phyloP scores from a whole-genome alignment of 768 basidiomycete genomes.

The Trametes maxima region DNA sequence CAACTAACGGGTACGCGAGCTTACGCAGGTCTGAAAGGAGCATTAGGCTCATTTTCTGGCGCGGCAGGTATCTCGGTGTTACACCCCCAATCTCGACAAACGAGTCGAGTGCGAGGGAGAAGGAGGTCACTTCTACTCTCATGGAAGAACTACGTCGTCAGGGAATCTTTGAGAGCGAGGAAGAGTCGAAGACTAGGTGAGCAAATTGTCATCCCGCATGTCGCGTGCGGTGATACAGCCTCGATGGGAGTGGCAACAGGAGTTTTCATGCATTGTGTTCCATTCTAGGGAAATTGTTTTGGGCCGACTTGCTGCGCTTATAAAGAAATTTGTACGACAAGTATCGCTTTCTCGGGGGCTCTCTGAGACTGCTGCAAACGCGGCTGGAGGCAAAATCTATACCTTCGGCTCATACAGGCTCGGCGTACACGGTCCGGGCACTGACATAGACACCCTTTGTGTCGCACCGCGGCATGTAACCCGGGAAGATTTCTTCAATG shows the following conservation, averaged over 20 bases:
- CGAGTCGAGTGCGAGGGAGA: slow-evolving; percentile 77
- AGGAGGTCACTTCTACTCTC: slow-evolving; percentile 79
- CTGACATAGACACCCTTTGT: slow-evolving; percentile 96
- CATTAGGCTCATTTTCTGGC: background rate
- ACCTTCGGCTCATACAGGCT: slow-evolving; percentile 98
- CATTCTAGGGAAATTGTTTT: slow-evolving; percentile 84
- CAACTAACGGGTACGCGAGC: slow-evolving; percentile 20
- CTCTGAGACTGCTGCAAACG: slow-evolving; percentile 83
- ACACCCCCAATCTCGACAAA: slow-evolving; percentile 81
- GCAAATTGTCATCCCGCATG: slow-evolving; percentile 30
- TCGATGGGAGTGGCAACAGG: slow-evolving; percentile 8
- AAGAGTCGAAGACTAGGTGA: slow-evolving; percentile 87
- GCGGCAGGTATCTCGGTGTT: slow-evolving; percentile 70
- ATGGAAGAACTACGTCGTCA: slow-evolving; percentile 90
- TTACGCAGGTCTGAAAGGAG: no score
- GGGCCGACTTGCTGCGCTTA: slow-evolving; percentile 84
- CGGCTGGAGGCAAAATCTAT: slow-evolving; percentile 97
- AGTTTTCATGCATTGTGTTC: background rate
- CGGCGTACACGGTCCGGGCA: slow-evolving; percentile 93
- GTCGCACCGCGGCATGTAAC: slow-evolving; percentile 97
- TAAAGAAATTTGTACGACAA: slow-evolving; percentile 90
- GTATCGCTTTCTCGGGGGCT: slow-evolving; percentile 79
- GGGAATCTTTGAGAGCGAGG: slow-evolving; percentile 87
- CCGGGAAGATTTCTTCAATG: slow-evolving; percentile 92
- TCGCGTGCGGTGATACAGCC: background rate